These are phyloP conservation scores for Diaporthe sp. DNA, from an alignment of 2,329 filamentous ascomycete genomes.

Conservation along the genomic window DNA sequence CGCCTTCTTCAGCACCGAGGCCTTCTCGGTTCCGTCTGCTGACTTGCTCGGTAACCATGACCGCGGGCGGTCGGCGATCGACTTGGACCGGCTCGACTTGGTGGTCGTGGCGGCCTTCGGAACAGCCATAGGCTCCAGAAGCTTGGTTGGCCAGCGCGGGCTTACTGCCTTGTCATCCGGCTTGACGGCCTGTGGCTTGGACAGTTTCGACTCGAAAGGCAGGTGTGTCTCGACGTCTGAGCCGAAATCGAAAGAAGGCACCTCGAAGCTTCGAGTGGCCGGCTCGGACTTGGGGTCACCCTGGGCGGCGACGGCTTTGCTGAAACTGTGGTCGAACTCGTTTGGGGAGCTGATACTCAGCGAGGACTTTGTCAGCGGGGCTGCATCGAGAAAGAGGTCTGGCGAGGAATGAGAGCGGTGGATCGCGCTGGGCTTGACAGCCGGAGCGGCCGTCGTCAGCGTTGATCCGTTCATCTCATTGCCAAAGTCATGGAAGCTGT, in stretches of 20 bases:
- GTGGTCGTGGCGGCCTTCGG: slow-evolving; percentile 49
- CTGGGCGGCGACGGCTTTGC: slow-evolving; percentile 30
- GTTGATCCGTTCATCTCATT: slow-evolving; percentile 61
- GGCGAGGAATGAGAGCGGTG: slow-evolving; percentile 53
- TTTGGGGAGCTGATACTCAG: slow-evolving; percentile 40
- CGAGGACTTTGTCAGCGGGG: slow-evolving; percentile 44
- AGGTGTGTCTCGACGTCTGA: slow-evolving; percentile 63
- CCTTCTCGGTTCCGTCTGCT: slow-evolving; percentile 47
- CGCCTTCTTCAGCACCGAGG: slow-evolving; percentile 49
- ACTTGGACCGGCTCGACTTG: slow-evolving; percentile 56
- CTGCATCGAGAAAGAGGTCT: slow-evolving; percentile 47
- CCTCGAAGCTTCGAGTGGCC: slow-evolving; percentile 57
- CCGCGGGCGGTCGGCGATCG: slow-evolving; percentile 63
- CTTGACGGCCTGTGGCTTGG: slow-evolving; percentile 43
- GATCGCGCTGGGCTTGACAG: slow-evolving; percentile 46
- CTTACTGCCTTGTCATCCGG: slow-evolving; percentile 40
- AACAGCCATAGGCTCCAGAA: slow-evolving; percentile 46
- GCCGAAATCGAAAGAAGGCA: slow-evolving; percentile 67
- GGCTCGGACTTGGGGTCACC: slow-evolving; percentile 4
- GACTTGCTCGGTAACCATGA: slow-evolving; percentile 67
- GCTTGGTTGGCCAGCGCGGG: slow-evolving; percentile 36
- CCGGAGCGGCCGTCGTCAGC: slow-evolving; percentile 57
- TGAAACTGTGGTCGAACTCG: slow-evolving; percentile 27
- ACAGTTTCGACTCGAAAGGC: slow-evolving; percentile 52
- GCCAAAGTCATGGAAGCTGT: slow-evolving; percentile 44